These are phyloP conservation scores for Fusarium nygamai DNA, from an alignment of 2,329 filamentous ascomycete species.

Conservation along the genomic window DNA sequence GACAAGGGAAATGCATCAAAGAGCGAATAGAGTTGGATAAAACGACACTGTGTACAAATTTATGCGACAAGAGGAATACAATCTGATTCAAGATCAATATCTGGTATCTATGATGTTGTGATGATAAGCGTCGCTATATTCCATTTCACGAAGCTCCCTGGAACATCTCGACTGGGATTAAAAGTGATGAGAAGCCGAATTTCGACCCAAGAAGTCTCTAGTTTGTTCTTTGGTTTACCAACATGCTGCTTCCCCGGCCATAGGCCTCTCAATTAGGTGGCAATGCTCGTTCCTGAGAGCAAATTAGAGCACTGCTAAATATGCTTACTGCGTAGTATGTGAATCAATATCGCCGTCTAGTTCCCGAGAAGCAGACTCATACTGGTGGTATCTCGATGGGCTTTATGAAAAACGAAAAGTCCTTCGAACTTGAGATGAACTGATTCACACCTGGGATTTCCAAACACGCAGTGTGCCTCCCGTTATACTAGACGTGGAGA, in stretches of 20 bases:
- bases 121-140: neutral
- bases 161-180: neutral
- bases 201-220: neutral
- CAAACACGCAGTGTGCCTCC: neutral
- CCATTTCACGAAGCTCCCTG: neutral
- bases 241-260: neutral
- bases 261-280: neutral
- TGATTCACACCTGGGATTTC: neutral
- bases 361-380: neutral
- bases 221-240: neutral
- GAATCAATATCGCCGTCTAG: conserved; percentile 2
- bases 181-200: neutral
- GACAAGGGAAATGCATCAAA: conserved; percentile 49
- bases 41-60: conserved; percentile 41
- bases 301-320: conserved; percentile 30
- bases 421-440: neutral
- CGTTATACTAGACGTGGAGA: neutral
- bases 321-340: conserved; percentile 10
- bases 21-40: conserved; percentile 30
- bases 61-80: conserved; percentile 29
- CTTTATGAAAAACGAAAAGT: neutral
- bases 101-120: neutral
- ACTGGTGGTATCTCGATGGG: neutral
- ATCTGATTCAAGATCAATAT: conserved; percentile 20
- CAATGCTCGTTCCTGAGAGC: neutral